These are phyloP conservation scores for Xylaria sp. DNA, from an alignment of 2,329 filamentous ascomycete genomes.

Conservation along the genomic window DNA sequence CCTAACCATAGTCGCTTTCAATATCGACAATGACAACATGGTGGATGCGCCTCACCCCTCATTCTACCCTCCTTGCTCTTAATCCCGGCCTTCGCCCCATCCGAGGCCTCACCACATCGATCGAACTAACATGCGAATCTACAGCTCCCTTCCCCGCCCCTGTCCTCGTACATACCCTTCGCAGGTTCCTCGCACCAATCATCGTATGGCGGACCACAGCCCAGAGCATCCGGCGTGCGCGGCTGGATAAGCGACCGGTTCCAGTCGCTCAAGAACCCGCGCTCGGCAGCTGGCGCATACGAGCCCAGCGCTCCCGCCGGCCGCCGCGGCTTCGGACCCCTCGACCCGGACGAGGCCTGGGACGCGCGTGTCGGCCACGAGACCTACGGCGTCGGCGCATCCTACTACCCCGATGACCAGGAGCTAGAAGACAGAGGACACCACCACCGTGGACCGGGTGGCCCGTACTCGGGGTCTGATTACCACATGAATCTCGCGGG, in stretches of 20 bases:
- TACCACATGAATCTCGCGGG: constrained; percentile 60
- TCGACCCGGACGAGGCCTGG: constrained; percentile 89
- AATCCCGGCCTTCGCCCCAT: background rate
- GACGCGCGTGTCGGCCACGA: constrained; percentile 81
- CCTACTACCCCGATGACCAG: constrained; percentile 67
- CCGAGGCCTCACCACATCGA: constrained; percentile 3
- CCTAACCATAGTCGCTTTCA: background rate
- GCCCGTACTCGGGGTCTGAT: constrained; percentile 47
- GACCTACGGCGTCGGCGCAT: constrained; percentile 45
- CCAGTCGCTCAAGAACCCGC: constrained; percentile 69
- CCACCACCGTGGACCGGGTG: background rate
- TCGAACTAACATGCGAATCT: constrained; percentile 27
- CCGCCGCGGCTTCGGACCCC: constrained; percentile 69
- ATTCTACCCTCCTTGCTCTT: constrained; percentile 4
- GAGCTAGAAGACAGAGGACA: constrained; percentile 67
- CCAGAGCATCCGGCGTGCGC: constrained; percentile 69
- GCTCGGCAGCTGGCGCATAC: constrained; percentile 76
- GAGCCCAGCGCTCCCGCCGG: constrained; percentile 61
- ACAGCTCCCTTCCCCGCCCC: constrained; percentile 74
- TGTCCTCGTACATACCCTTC: constrained; percentile 79
- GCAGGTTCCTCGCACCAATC: constrained; percentile 54
- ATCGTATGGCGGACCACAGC: constrained; percentile 61
- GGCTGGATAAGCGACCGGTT: constrained; percentile 79
- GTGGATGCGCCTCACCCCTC: constrained; percentile 2
- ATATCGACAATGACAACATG: background rate